These are phyloP conservation scores for Paramyrothecium sp. DNA, from an alignment of 2,329 filamentous ascomycete genomes.

Conservation along the genomic window DNA sequence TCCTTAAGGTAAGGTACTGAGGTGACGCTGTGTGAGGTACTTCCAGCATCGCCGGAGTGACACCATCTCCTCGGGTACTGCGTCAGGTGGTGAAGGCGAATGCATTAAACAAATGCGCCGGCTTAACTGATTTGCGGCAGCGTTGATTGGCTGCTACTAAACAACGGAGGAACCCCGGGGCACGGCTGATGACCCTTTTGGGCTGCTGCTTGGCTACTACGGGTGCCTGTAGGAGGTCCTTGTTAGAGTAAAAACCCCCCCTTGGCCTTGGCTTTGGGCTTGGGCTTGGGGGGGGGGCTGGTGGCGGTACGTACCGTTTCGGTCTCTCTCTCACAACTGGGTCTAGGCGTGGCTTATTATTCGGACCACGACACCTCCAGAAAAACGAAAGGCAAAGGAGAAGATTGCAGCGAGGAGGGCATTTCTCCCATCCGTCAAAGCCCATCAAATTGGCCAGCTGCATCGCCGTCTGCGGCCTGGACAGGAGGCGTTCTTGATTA, in stretches of 20 bases:
- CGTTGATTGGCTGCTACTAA: constrained; percentile 19
- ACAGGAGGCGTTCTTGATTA: not conserved
- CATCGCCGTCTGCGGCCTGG: not conserved
- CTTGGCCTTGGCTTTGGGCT: too few species aligned
- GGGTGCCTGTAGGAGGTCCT: constrained; percentile 18
- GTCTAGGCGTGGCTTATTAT: constrained; percentile 33
- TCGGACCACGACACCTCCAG: constrained; percentile 38
- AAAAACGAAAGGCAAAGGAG: constrained; percentile 34
- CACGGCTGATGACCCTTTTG: constrained; percentile 16
- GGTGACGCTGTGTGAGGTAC: too few species aligned
- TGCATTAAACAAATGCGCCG: constrained; percentile 19
- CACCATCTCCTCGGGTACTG: too few species aligned
- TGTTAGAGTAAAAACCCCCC: too few species aligned
- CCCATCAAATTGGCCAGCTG: not conserved
- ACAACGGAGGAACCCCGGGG: constrained; percentile 29
- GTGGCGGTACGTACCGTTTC: not conserved
- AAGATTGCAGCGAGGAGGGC: constrained; percentile 16
- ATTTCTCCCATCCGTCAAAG: constrained; percentile 16
- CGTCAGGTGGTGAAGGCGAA: too few species aligned
- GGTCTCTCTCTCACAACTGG: not conserved
- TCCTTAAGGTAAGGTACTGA: too few species aligned
- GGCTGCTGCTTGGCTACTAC: too few species aligned
- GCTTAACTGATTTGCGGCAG: constrained; percentile 4
- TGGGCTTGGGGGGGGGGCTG: constrained; percentile 4
- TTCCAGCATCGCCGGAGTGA: too few species aligned